phyloP scores from a whole-genome alignment of 306 rosid genomes.

The Lathyrus aphaca region DNA sequence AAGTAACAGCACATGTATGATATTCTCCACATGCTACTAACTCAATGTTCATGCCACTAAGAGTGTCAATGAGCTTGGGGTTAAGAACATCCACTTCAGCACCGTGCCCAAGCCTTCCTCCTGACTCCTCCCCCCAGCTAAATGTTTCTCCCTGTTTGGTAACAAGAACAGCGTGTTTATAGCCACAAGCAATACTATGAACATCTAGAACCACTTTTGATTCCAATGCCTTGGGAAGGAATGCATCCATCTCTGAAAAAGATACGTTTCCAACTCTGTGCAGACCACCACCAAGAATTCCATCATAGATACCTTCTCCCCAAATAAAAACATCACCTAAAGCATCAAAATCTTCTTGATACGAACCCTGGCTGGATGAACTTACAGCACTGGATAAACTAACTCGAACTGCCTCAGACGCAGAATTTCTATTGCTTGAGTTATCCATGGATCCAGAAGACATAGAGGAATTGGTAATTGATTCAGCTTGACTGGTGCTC shows the following conservation, averaged over 20 bases:
- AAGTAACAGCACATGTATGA: conserved; percentile 91
- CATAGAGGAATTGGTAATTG: conserved; percentile 50
- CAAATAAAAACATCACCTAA: conserved; percentile 82
- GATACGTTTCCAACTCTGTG: conserved; percentile 61
- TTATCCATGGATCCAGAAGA: conserved; percentile 65
- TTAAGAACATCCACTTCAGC: conserved; percentile 74
- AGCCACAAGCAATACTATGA: conserved; percentile 86
- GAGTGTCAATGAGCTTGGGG: conserved; percentile 75
- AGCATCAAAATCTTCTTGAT: conserved; percentile 79
- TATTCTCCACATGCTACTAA: conserved; percentile 91
- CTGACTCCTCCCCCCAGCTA: conserved; percentile 97
- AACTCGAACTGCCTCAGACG: conserved; percentile 73
- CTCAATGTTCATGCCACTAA: conserved; percentile 74
- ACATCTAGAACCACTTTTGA: conserved; percentile 86
- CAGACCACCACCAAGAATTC: conserved; percentile 75
- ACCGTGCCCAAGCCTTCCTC: conserved; percentile 99
- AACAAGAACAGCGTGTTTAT: conserved; percentile 77
- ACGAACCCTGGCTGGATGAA: conserved; percentile 94
- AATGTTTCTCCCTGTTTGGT: conserved; percentile 90
- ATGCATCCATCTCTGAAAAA: conserved; percentile 68
- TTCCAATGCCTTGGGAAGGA: conserved; percentile 86
- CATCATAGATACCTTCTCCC: conserved; percentile 82
- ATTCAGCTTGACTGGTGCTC: conserved; percentile 55
- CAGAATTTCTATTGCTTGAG: conserved; percentile 71
- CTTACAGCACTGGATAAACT: conserved; percentile 94